Evolutionary conservation across 805 yeast genomes (phyloP), one percentile per base, ranked within the genome.

Genomic region (Yamadazyma ubonensis): DNA sequence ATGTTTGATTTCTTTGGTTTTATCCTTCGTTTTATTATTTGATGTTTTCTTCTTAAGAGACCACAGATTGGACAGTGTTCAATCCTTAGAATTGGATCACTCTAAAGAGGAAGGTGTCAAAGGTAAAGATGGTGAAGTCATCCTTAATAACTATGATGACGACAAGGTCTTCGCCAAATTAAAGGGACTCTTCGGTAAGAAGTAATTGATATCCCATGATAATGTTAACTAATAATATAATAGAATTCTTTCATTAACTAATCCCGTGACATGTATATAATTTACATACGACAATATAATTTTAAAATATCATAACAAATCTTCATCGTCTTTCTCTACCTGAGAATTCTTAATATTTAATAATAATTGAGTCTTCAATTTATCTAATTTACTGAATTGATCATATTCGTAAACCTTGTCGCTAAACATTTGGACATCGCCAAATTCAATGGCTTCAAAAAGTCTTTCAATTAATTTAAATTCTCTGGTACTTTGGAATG

Each of bases 321-420:
- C 39, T 11, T 38, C 42, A 15, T 42, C 42, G 9, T 84, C 95
- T 35, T 80, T 83, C 39, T 77, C 81, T 26, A 79, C 77, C 34
- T 87, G 81, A 3, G 75, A 65, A 49, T 76, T 82, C 67, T 93
- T 93, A 53, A 93, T 81, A 63, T 83, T 84, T 52, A 91, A 73
- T 50, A 93, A 73, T 36, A 93, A 68, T 20, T 85, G 79, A 9
- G 96, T 86, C 69, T 86, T 88, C 83, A 96, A 84, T 55, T 84
- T 86, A 59, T 93, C 99, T 41, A 93, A 76, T 61, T 88, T 88
- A 48, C 81, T 71, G 61, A 85, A 89, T 60, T 86, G 95, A 60
- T 93, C 98, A 54, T 67, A 93, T 48, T 86, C 93, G 56, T 74
- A 85, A 15, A 90, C 81, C 49, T 79, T 77, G 49, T 79, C 81